phyloP scores from a whole-genome alignment of 352 stramenopile species.

The Phytophthora syringae region DNA sequence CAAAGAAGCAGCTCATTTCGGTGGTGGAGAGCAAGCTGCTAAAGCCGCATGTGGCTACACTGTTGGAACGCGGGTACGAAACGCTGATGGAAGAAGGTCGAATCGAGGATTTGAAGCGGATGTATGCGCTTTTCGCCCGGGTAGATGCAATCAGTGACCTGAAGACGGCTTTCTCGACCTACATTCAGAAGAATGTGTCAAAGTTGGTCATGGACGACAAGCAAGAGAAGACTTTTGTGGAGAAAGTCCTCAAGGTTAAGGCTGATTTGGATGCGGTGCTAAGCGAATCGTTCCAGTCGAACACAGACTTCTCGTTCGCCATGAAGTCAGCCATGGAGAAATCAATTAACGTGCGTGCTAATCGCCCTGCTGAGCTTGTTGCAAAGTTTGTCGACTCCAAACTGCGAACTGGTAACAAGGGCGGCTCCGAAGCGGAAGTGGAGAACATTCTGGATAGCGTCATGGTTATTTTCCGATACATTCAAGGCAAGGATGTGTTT shows the following conservation, averaged over 20 bases:
- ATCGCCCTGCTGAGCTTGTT: constrained; percentile 88
- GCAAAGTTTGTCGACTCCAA: constrained; percentile 93
- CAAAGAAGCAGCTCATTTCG: constrained; percentile 70
- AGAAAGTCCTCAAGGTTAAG: constrained; percentile 90
- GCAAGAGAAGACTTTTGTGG: constrained; percentile 91
- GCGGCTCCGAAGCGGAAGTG: constrained; percentile 86
- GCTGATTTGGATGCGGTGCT: constrained; percentile 82
- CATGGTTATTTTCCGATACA: constrained; percentile 96
- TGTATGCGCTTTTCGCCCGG: constrained; percentile 83
- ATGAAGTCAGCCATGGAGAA: constrained; percentile 91
- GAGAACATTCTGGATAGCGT: constrained; percentile 91
- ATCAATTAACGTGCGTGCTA: constrained; percentile 89
- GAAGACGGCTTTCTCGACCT: constrained; percentile 68
- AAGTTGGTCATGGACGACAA: constrained; percentile 79
- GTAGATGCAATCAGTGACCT: constrained; percentile 78
- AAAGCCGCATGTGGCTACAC: constrained; percentile 75
- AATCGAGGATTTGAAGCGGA: constrained; percentile 86
- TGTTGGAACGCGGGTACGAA: constrained; percentile 90
- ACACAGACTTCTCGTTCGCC: constrained; percentile 80
- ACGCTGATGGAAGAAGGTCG: constrained; percentile 83
- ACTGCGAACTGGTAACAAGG: constrained; percentile 87
- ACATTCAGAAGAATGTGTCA: constrained; percentile 83
- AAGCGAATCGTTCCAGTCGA: constrained; percentile 70
- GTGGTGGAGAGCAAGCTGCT: constrained; percentile 88
- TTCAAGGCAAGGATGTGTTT: constrained; percentile 99